Evolutionary conservation across 331 rosid genomes (phyloP), one percentile per base, ranked within the genome.

Genomic region (Malus hybrid): DNA sequence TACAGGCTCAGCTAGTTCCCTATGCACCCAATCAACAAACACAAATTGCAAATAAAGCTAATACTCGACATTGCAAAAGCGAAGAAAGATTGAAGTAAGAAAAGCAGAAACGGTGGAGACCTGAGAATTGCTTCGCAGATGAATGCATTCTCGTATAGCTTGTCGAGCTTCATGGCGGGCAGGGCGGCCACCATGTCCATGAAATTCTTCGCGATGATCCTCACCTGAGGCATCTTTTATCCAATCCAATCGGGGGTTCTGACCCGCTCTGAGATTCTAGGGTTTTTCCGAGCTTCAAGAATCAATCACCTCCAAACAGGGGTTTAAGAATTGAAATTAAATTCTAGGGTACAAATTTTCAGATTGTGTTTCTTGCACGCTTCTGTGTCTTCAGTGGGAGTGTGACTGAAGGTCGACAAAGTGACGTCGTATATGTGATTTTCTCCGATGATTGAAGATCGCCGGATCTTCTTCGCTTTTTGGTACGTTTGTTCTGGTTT

Each of bases 151-250:
- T 89, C 85, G 71, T 88, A 93, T 80, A 93, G 96, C 53, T 81
- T 84, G 73, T 91, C 97, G 46, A 93, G 98, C 91, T 91, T 93
- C 86, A 88, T 87, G 86, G 96, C 84, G 26, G 96, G 98, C 90
- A 93, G 84, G 78, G 97, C 88, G 66, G 97, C 94, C 86, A 91
- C 98, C 98, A 93, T 93, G 87, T 93, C 98, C 98, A 93, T 93
- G 85, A 91, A 93, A 74, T 87, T 93, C 94, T 90, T 89, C 18
- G 97, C 97, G 44, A 93, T 88, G 81, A 89, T 90, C 84, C 89
- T 89, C 71, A 93, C 96, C 89, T 91, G 90, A 26, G 98, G 98
- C 98, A 93, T 93, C 80, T 66, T 88, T 44, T 3, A 36, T 8
- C 44, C 44, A 85, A 84, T 39, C 56, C 29, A 19, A 33, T 63